phyloP scores from a whole-genome alignment of 2,329 filamentous ascomycete species.

The Berkeleyomyces rouxiae region DNA sequence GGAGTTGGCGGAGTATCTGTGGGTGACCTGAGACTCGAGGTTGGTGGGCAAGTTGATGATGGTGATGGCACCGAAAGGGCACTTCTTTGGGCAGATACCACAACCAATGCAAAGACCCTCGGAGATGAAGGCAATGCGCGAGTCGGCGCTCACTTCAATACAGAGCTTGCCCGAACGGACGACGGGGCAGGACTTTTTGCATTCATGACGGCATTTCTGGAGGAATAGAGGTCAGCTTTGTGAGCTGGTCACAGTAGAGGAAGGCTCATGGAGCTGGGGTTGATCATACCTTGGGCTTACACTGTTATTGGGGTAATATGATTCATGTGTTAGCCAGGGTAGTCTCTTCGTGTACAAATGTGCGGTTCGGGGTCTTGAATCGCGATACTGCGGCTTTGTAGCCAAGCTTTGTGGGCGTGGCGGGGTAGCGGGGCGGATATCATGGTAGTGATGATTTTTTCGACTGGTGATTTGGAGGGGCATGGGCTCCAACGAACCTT shows the following conservation, averaged over 20 bases:
- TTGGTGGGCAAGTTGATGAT: constrained; percentile 99
- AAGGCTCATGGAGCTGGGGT: neutral
- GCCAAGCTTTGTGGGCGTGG: constrained; percentile 12
- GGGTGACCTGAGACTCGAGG: constrained; percentile 93
- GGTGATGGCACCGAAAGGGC: constrained; percentile 94
- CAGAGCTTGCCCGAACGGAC: constrained; percentile 94
- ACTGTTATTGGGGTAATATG: constrained; percentile 31
- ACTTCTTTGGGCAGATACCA: constrained; percentile 99
- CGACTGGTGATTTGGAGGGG: neutral
- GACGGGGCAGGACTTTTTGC: constrained; percentile 96
- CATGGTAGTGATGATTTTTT: neutral
- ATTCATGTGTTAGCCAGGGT: neutral
- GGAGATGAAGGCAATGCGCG: constrained; percentile 95
- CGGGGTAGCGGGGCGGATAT: constrained; percentile 24
- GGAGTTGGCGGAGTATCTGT: constrained; percentile 97
- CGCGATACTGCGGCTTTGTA: neutral
- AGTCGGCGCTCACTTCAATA: constrained; percentile 78
- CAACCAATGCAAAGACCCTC: constrained; percentile 93
- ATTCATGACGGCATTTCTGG: constrained; percentile 96
- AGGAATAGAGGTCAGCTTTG: constrained; percentile 18
- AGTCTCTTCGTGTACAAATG: neutral
- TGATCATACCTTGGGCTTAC: constrained; percentile 61
- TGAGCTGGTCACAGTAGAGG: neutral
- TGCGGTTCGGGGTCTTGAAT: neutral
- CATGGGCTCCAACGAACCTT: constrained; percentile 47